Evolutionary conservation across 1,139 yeast species (phyloP), one percentile per base, ranked within the genome.

Genomic region (Hyphopichia buzzinii): DNA sequence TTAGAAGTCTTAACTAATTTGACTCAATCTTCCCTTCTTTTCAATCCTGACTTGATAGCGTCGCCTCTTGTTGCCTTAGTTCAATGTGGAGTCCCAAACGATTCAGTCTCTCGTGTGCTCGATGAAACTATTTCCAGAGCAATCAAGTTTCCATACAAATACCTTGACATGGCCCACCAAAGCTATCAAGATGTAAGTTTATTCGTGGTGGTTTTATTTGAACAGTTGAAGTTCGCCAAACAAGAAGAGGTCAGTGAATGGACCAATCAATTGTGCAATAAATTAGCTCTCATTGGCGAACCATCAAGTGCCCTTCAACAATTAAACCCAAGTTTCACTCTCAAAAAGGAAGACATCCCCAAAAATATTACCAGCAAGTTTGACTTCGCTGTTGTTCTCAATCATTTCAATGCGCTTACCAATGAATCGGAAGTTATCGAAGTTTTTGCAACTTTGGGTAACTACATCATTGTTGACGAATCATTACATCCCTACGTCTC

Each of bases 91-190:
- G 13, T 29, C 12, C 29, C 31, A 3, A 33, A 28, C 17, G 27
- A 27, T 21, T 14, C 27, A 3, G 17, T 16, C 19, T 26, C 30
- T 13, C 64, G 64, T 12, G 57, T 87, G 27, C 47, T 90, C 12
- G 95, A 89, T 53, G 94, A 89, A 54, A 67, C 85, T 1, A 71
- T 87, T 19, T 67, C 88, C 1, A 72, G 96, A 46, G 71, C 81
- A 41, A 71, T 84, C 37, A 73, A 79, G 41, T 63, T 87, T 1
- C 97, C 97, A 0, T 92, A 84, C 60, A 88, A 85, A 53, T 90
- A 88, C 48, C 73, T 87, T 37, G 97, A 90, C 52, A 52, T 69
- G 40, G 70, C 86, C 1, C 76, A 74, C 35, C 48, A 55, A 2
- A 55, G 57, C 11, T 59, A 55, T 33, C 42, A 58, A 11, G 63